Evolutionary conservation across 2,329 filamentous ascomycete genomes (phyloP), one percentile per base, ranked within the genome.

Genomic region (Cladosporium sphaerospermum): DNA sequence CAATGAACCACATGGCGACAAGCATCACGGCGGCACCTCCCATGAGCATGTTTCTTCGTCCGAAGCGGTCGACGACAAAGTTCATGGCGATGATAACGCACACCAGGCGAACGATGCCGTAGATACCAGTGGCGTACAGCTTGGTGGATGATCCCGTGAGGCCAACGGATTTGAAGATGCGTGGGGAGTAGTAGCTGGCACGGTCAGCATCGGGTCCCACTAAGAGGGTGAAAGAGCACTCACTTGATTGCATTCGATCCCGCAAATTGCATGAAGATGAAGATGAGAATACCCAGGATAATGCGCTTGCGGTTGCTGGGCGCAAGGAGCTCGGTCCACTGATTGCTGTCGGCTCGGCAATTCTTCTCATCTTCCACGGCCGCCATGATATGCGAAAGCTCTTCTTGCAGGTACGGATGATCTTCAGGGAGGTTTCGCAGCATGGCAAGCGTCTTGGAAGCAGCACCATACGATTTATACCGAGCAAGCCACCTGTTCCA

Each of bases 331-430:
- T 48, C 51, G 18, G 47, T 54, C 18, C 41, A 33, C 9, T 54
- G 42, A 7, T 36, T 36, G n/a, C 44, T 33, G 8, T 14, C n/a
- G n/a, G 18, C 18, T 11, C n/a, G 33, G 31, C 18, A 34, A 3
- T 43, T 40, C 4, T 39, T 39, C 37, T 54, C 40, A 16, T 55
- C 45, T 11, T 56, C 42, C 10, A 55, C 45, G 16, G 45, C 13
- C 16, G 39, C 59, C 50, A 62, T 62, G 52, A 69, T 61, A 42
- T 61, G 63, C 6, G 58, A 51, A 4, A 69, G 56, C 44, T 69
- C 66, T 48, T 69, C 61, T 3, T 57, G 54, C 5, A 61, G 19
- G 14, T 61, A 59, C 1, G 37, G 28, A 45, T 59, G 56, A 14
- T 54, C 52, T 9, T 45, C 49, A 5, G 47, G 45, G 16, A 60